Conservation (phyloP, 2,329 filamentous ascomycete genomes). For the Xylaria hypoxylon region DNA sequence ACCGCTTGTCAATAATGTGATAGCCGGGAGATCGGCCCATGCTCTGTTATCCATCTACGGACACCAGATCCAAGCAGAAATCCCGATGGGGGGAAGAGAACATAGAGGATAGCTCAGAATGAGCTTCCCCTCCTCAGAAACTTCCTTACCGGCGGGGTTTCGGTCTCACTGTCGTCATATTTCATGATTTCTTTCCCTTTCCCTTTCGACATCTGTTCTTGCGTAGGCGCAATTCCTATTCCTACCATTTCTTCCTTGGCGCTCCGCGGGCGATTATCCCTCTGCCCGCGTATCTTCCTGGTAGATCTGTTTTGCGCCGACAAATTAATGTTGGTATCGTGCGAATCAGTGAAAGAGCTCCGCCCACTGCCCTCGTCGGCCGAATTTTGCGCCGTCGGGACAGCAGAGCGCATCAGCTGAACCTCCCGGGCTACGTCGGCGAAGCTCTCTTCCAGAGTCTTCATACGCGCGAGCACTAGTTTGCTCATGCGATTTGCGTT, state of each 20-base stretch:
- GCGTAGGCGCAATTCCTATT: conserved; percentile 33
- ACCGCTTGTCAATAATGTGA: neutral
- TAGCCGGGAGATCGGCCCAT: neutral
- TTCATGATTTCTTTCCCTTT: conserved; percentile 62
- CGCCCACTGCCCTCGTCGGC: conserved; percentile 56
- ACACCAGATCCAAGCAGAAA: neutral
- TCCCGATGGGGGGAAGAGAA: neutral
- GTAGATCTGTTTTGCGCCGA: conserved; percentile 17
- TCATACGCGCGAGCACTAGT: conserved; percentile 89
- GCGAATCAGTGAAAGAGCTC: conserved; percentile 13
- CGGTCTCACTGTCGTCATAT: conserved; percentile 52
- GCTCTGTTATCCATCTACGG: neutral
- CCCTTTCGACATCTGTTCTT: conserved; percentile 53
- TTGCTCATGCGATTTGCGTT: conserved; percentile 78
- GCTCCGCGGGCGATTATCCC: conserved; percentile 55
- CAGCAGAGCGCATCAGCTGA: conserved; percentile 67
- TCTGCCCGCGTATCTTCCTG: conserved; percentile 19
- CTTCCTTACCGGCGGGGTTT: conserved; percentile 47
- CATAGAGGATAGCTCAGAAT: conserved; percentile 49
- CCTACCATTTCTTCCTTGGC: conserved; percentile 55
- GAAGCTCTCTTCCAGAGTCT: conserved; percentile 91
- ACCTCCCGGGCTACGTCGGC: conserved; percentile 87
- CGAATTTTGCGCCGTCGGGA: conserved; percentile 64
- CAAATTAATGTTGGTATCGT: conserved; percentile 6
- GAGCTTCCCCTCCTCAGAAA: conserved; percentile 57